phyloP scores from a whole-genome alignment of 106 monocot genomes.

The Dioscorea zingiberensis region DNA sequence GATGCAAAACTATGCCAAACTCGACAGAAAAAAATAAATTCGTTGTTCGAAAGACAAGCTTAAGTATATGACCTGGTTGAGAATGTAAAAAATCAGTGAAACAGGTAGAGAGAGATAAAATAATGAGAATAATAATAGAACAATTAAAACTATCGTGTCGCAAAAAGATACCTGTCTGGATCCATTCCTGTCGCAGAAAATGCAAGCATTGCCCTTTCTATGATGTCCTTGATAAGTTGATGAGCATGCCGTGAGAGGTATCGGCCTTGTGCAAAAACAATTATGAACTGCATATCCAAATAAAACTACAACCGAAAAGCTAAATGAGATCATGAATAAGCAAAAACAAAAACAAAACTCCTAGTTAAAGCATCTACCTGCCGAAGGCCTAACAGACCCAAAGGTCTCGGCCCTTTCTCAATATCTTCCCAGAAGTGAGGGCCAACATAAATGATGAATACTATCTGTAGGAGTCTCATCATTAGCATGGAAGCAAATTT shows the following conservation, averaged over 20 bases:
- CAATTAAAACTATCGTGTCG: too few relatives aligned
- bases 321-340: slow-evolving; percentile 3
- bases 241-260: slow-evolving; percentile 70
- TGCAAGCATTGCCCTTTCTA: slow-evolving; percentile 77
- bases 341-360: not conserved
- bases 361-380: slow-evolving; percentile 41
- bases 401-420: slow-evolving; percentile 65
- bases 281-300: slow-evolving; percentile 95
- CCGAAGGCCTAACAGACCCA: slow-evolving; percentile 79
- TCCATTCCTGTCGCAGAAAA: slow-evolving; percentile 81
- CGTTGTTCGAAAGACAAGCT: too few relatives aligned
- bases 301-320: slow-evolving; percentile 55
- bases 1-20: too few relatives aligned
- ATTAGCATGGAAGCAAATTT: slow-evolving; percentile 82
- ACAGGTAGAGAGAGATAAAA: too few relatives aligned
- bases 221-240: slow-evolving; percentile 77
- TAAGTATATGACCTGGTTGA: too few relatives aligned
- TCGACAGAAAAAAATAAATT: too few relatives aligned
- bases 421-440: slow-evolving; percentile 96
- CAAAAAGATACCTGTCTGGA: slow-evolving; percentile 57
- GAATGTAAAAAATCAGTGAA: too few relatives aligned
- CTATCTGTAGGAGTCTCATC: slow-evolving; percentile 86
- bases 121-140: too few relatives aligned
- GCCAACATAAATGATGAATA: slow-evolving; percentile 78
- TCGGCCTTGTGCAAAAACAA: slow-evolving; percentile 75